Evolutionary conservation across 495 filamentous ascomycete genomes (phyloP), one percentile per base, ranked within the genome.

Genomic region (Talaromyces wortmannii): DNA sequence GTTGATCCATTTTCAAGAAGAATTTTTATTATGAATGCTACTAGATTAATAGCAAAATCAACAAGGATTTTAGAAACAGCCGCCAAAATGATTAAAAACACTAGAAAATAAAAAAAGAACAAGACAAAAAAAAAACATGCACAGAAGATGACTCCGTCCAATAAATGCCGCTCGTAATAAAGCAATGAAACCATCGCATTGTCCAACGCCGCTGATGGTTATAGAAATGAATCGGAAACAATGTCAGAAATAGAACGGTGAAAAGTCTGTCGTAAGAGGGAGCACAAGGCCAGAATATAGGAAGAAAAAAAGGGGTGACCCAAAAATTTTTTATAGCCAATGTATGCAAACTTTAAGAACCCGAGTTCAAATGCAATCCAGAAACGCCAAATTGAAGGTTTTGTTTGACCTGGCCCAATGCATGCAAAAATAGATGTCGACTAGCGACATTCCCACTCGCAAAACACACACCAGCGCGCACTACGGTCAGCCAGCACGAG

Each of bases 381-480:
- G 36, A 40, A 40, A 40, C 36, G 13, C 36, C 36, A 40, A 2
- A 8, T 10, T 8, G 8, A 13, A 8, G 36, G 13, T 40, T 40
- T 40, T 23, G 23, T 23, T 40, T 32, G 31, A 52, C 31, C 18
- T 43, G 15, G n/a, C n/a, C 30, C 5, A 23, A 32, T 32, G 40
- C 18, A 50, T 50, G 53, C 45, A 48, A 29, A 18, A 23, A 49
- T 30, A 31, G 7, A 15, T 31, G 55, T 46, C 45, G 46, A 36
- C 73, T 61, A 86, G 50, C 78, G 70, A 68, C 83, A 84, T 57
- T 89, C 83, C 94, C 94, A 99, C 74, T 99, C 94, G 30, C 87
- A 92, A 75, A 96, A 99, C 18, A 99, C 94, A 71, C 95, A 97
- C 94, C 94, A 99, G 57, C 94, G 78, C 7, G 92, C 95, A 57